phyloP scores from a whole-genome alignment of 2,329 filamentous ascomycete genomes.

The Bisporella sp. region DNA sequence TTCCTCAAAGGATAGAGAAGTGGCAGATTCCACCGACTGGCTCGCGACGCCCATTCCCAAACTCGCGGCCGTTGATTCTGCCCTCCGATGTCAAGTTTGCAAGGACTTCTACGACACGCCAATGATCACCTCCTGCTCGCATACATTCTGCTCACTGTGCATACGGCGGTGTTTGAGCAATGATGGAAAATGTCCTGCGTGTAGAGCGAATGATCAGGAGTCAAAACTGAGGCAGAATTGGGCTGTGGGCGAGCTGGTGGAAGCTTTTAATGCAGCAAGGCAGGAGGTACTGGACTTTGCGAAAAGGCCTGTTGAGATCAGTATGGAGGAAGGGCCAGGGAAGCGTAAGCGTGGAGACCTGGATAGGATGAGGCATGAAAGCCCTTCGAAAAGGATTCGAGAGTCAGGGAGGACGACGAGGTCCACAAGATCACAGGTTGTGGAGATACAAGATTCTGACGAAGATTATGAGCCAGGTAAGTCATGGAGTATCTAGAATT shows the following conservation, averaged over 20 bases:
- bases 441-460: slow-evolving; percentile 25
- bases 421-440: slow-evolving; percentile 34
- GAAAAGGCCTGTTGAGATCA: slow-evolving; percentile 31
- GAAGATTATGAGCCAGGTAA: slow-evolving; percentile 24
- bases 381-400: slow-evolving; percentile 17
- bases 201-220: slow-evolving; percentile 72
- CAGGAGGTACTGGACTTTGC: slow-evolving; percentile 58
- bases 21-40: slow-evolving; percentile 78
- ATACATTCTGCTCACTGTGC: slow-evolving; percentile 95
- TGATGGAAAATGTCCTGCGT: slow-evolving; percentile 84
- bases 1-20: too few species aligned
- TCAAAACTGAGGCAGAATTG: slow-evolving; percentile 79
- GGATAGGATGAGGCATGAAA: slow-evolving; percentile 24
- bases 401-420: slow-evolving; percentile 40
- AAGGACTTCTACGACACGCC: slow-evolving; percentile 95
- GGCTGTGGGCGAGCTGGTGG: slow-evolving; percentile 77
- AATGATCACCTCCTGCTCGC: slow-evolving; percentile 89
- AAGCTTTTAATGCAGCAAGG: slow-evolving; percentile 65
- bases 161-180: slow-evolving; percentile 78
- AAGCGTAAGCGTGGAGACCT: slow-evolving; percentile 44
- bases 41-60: slow-evolving; percentile 59
- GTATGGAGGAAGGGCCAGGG: slow-evolving; percentile 21
- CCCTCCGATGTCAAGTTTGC: slow-evolving; percentile 91
- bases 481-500: neutral
- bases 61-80: slow-evolving; percentile 69